phyloP scores from a whole-genome alignment of 2,329 filamentous ascomycete species.

The Neonectria neomacrospora region DNA sequence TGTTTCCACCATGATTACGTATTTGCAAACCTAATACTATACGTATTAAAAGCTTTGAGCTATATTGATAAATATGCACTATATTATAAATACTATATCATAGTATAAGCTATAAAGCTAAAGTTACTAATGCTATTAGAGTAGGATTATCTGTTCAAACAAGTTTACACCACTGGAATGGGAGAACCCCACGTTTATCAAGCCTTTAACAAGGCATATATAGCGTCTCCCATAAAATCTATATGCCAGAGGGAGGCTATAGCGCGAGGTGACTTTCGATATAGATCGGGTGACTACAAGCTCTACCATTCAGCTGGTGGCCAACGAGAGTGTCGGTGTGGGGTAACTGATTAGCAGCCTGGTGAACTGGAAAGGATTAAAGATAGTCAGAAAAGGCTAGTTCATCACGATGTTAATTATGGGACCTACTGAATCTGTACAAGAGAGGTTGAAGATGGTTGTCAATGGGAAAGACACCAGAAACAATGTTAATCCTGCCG shows the following conservation, averaged over 20 bases:
- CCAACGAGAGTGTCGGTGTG: background rate
- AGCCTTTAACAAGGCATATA: constrained; percentile 4
- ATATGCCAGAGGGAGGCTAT: constrained; percentile 9
- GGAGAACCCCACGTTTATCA: too few species aligned
- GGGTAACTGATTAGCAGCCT: background rate
- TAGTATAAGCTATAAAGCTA: too few species aligned
- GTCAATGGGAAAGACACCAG: background rate
- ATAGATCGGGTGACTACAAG: constrained; percentile 2
- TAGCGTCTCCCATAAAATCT: constrained; percentile 2
- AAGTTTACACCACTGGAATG: too few species aligned
- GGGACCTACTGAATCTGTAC: background rate
- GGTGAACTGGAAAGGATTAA: background rate
- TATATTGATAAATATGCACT: too few species aligned
- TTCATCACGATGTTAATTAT: background rate
- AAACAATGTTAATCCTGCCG: background rate
- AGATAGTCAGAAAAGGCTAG: background rate
- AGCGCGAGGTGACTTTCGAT: constrained; percentile 4
- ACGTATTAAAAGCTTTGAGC: too few species aligned
- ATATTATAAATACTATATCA: too few species aligned
- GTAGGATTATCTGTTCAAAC: too few species aligned
- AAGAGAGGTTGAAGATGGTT: background rate
- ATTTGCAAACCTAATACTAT: too few species aligned
- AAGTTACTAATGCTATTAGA: too few species aligned
- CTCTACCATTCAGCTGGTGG: background rate
- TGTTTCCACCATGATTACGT: too few species aligned